A percentile compares a stretch with the other conserved stretches of the same genome.
These are phyloP conservation scores for Saccharomycopsis sp. DNA, from an alignment of 805 yeast genomes.

Conservation along the genomic window DNA sequence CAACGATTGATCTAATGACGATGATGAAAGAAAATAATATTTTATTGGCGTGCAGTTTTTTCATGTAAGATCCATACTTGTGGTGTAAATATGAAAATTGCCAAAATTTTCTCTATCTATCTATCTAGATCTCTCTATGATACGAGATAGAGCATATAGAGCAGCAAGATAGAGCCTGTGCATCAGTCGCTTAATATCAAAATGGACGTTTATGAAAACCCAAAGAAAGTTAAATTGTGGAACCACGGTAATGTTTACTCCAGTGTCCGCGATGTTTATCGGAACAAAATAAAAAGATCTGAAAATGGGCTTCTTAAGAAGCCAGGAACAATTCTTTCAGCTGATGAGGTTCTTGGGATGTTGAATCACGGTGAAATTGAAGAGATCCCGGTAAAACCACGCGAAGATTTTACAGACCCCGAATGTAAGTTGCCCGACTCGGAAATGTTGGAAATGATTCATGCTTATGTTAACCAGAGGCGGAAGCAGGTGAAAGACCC, in stretches of 20 bases:
- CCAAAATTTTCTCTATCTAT: no score
- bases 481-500: neutral
- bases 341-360: slow-evolving; percentile 13
- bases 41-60: no score
- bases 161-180: no score
- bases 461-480: slow-evolving; percentile 9
- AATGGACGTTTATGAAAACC: neutral
- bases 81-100: no score
- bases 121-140: no score
- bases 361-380: neutral
- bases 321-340: slow-evolving; percentile 1
- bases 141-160: no score
- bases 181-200: no score
- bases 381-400: slow-evolving; percentile 5
- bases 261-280: neutral
- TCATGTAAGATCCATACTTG: no score
- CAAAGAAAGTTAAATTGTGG: neutral
- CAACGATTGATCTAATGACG: no score
- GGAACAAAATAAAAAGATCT: neutral
- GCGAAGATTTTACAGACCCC: neutral
- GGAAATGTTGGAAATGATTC: slow-evolving; percentile 14
- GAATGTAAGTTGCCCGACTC: slow-evolving; percentile 8
- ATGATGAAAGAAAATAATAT: no score
- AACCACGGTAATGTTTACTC: neutral
- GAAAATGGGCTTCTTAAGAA: neutral